A percentile compares a stretch with the other conserved stretches of the same genome.
These are phyloP conservation scores for Lactarius pseudohatsudake DNA, from an alignment of 768 basidiomycete genomes.

Conservation along the genomic window DNA sequence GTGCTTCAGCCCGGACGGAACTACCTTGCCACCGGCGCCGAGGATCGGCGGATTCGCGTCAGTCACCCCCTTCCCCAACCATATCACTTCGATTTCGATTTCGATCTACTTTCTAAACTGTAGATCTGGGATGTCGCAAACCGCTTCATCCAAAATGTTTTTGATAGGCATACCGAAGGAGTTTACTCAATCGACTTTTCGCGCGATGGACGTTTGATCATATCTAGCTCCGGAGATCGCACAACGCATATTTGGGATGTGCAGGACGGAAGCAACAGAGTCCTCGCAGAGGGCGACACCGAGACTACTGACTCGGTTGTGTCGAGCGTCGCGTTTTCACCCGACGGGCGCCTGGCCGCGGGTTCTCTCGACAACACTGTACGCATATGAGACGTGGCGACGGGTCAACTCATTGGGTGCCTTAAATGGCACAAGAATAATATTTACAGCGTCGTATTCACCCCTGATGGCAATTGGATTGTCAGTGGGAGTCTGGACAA, in stretches of 20 bases:
- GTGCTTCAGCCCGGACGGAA: slow-evolving; percentile 73
- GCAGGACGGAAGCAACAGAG: slow-evolving; percentile 44
- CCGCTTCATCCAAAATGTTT: slow-evolving; percentile 73
- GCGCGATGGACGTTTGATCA: slow-evolving; percentile 78
- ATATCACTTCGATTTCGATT: background rate
- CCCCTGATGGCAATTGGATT: slow-evolving; percentile 82
- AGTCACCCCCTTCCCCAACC: slow-evolving; percentile 29
- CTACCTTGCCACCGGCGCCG: slow-evolving; percentile 75
- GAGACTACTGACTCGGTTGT: slow-evolving; percentile 59
- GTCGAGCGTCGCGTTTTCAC: slow-evolving; percentile 57
- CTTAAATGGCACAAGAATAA: slow-evolving; percentile 60
- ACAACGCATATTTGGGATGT: slow-evolving; percentile 63
- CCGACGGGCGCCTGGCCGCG: slow-evolving; percentile 58
- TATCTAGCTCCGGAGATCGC: slow-evolving; percentile 84
- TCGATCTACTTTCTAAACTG: background rate
- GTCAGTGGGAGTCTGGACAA: slow-evolving; percentile 83
- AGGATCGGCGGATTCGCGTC: slow-evolving; percentile 90
- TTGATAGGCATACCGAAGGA: slow-evolving; percentile 88
- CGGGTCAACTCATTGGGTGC: slow-evolving; percentile 54
- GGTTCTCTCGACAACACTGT: slow-evolving; percentile 62
- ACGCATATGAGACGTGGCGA: slow-evolving; percentile 68
- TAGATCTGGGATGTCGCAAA: slow-evolving; percentile 92
- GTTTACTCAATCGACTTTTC: slow-evolving; percentile 95
- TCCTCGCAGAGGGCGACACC: slow-evolving; percentile 48
- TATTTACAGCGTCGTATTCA: slow-evolving; percentile 78